phyloP scores from a whole-genome alignment of 345 rosid genomes.

The Eucalyptus victrix region DNA sequence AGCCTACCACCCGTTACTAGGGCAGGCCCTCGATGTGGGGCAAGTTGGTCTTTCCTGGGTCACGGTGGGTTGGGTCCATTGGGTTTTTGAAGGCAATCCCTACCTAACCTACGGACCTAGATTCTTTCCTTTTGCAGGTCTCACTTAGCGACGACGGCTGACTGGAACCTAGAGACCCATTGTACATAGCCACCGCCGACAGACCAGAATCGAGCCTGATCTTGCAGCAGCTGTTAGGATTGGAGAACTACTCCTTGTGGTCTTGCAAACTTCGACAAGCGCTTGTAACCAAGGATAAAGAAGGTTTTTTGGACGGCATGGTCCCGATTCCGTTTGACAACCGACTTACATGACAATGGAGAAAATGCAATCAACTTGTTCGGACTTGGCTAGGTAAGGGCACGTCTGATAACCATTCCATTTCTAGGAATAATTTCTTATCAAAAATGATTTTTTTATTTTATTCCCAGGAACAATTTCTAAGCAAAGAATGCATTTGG shows the following conservation, averaged over 20 bases:
- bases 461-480: rapidly evolving
- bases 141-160: rapidly evolving
- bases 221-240: rapidly evolving
- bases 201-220: rapidly evolving
- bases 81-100: no score
- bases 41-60: rapidly evolving
- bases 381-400: no score
- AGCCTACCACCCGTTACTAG: rapidly evolving
- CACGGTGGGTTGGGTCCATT: rapidly evolving
- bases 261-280: rapidly evolving
- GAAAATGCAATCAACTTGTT: no score
- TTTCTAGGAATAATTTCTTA: rapidly evolving
- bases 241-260: no score
- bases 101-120: rapidly evolving
- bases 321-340: rapidly evolving
- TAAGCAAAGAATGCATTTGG: no score
- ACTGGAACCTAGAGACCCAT: no score
- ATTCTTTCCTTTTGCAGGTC: no score
- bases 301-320: no score
- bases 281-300: no score
- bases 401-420: rapidly evolving
- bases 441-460: no score
- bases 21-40: no score
- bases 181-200: rapidly evolving
- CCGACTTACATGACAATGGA: no score